Percentiles rank a stretch among this genome's conserved stretches.
phyloP scores from a whole-genome alignment of 257 asterid species.

The Forsythia viridissima region DNA sequence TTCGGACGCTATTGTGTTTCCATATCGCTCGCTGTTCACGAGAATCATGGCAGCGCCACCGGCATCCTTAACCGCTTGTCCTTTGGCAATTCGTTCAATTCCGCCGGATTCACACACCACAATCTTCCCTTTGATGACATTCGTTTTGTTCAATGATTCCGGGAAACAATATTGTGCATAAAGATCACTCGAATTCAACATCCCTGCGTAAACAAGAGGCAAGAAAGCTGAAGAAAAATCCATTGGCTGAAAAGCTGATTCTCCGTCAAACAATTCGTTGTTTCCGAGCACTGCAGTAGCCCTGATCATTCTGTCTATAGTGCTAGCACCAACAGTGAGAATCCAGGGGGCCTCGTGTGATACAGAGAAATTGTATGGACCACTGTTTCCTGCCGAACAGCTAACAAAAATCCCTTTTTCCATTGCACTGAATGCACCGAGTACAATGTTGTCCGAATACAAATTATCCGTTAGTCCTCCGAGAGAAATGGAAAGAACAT shows the following conservation, averaged over 20 bases:
- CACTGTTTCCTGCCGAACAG: conserved; percentile 35
- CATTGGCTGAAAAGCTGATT: conserved; percentile 36
- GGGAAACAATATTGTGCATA: conserved; percentile 22
- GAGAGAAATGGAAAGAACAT: conserved; percentile 41
- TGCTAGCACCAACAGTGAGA: conserved; percentile 58
- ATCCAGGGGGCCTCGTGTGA: conserved; percentile 48
- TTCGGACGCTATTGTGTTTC: not conserved
- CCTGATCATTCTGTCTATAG: conserved; percentile 36
- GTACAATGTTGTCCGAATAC: conserved; percentile 24
- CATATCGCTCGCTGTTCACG: not conserved
- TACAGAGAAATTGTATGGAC: conserved; percentile 10
- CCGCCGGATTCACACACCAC: conserved; percentile 24
- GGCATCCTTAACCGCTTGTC: conserved; percentile 27
- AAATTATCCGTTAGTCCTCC: not conserved
- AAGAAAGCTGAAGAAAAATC: conserved; percentile 14
- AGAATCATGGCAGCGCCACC: conserved; percentile 36
- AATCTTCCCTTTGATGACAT: conserved; percentile 18
- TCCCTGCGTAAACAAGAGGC: conserved; percentile 37
- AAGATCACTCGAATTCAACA: conserved; percentile 4
- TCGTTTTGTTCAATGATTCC: conserved; percentile 14
- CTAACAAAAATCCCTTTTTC: conserved; percentile 51
- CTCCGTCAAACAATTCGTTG: conserved; percentile 25
- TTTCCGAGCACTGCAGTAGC: conserved; percentile 45
- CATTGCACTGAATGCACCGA: conserved; percentile 45
- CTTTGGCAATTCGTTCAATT: not conserved